Base-by-base conservation (phyloP, 352 stramenopile genomes). In the Peronospora farinosa region DNA sequence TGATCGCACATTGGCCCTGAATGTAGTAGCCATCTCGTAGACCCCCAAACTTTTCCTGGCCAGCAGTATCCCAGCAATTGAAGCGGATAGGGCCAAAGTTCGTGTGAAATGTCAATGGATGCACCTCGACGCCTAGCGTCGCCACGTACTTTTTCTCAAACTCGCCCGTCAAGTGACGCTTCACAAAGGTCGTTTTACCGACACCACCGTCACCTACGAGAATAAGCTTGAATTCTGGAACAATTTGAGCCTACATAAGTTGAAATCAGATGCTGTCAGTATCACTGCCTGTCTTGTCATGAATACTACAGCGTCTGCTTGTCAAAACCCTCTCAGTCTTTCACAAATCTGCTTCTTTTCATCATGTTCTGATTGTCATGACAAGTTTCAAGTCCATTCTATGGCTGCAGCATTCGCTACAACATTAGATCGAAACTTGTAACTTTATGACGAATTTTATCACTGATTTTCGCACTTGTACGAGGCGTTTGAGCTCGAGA, bases 91-190 rank as follows among this genome's bases (percentile, higher is more conserved):
- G 84, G 47, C 97, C 97, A 63, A 97, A 95, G 81, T 99, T 99
- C 47, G 97, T 99, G 86, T 98, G 88, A 77, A 99, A 99, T 49
- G 96, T 84, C 45, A 99, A 84, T 60, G 95, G 95, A 76, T 99
- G 96, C 32, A 99, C 96, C 65, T 99, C 96, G n/a, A 99, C 97
- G 65, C 96, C 97, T 43, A 99, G 86, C 44, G 97, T 99, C 28
- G 97, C 96, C 56, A 99, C 96, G 69, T 99, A 99, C 69, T 98
- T 98, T 86, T 99, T 99, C 72, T 99, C 96, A 74, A 99, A 99
- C 71, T 99, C 96, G 74, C 97, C 97, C 39, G 96, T 99, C 74
- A 99, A 89, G 81, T 99, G 96, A 52, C 97, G 86, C 86, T 99
- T 99, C 30, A 99, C 96, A 69, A 99, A 99, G 27, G 97, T 99